Percentiles rank a stretch among this genome's conserved stretches.
These are phyloP conservation scores for Lentinus polychrous DNA, from an alignment of 1,284 basidiomycete genomes.

Conservation along the genomic window DNA sequence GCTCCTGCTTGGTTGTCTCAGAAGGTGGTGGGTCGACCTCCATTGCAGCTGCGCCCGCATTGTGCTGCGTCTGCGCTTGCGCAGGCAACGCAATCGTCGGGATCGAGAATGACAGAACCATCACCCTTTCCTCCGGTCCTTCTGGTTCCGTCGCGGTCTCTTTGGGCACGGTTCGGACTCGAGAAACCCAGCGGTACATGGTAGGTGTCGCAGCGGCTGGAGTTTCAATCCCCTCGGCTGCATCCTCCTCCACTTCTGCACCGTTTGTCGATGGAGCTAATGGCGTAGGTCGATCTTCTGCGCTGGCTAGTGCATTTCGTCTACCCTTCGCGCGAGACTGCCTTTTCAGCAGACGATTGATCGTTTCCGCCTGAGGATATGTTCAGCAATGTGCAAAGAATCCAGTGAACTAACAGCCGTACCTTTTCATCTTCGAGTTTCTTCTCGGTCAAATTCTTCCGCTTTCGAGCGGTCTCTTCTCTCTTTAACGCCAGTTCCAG, in stretches of 20 bases:
- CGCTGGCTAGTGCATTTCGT: slow-evolving; percentile 44
- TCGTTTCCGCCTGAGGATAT: slow-evolving; percentile 64
- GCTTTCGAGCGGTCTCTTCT: slow-evolving; percentile 82
- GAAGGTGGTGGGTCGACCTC: background rate
- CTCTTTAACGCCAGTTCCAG: slow-evolving; percentile 75
- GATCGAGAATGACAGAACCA: slow-evolving; percentile 46
- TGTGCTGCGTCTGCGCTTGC: slow-evolving; percentile 2
- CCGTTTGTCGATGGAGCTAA: slow-evolving; percentile 24
- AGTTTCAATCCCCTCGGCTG: slow-evolving; percentile 14
- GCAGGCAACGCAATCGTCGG: slow-evolving; percentile 34
- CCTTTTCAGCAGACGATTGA: slow-evolving; percentile 87
- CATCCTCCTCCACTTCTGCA: slow-evolving; percentile 26
- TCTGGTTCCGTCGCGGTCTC: slow-evolving; percentile 14
- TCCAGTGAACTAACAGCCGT: slow-evolving; percentile 12
- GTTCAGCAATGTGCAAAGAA: background rate
- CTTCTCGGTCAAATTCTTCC: slow-evolving; percentile 84
- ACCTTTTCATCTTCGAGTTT: slow-evolving; percentile 92
- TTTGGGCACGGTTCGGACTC: slow-evolving; percentile 24
- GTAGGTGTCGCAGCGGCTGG: slow-evolving; percentile 29
- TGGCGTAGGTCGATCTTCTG: slow-evolving; percentile 36
- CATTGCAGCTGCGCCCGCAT: background rate
- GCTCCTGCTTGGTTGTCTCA: slow-evolving; percentile 12
- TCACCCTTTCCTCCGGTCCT: slow-evolving; percentile 18
- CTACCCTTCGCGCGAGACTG: slow-evolving; percentile 68
- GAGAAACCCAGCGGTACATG: slow-evolving; percentile 61